Evolutionary conservation across 2,329 filamentous ascomycete genomes (phyloP), one percentile per base, ranked within the genome.

Genomic region (Bipolaris gigantea): DNA sequence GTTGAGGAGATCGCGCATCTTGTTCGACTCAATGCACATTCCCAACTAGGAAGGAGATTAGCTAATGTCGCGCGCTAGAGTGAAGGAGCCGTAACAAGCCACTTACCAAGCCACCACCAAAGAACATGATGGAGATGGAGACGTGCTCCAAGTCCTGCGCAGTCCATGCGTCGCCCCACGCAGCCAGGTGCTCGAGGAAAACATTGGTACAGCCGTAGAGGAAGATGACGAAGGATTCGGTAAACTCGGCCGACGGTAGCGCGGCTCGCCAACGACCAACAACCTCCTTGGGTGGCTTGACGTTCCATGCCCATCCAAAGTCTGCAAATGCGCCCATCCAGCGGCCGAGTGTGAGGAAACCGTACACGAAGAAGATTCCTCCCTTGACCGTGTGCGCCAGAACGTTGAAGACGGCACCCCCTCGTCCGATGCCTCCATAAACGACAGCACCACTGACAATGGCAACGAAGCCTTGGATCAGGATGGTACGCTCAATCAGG

Each of bases 341-440:
- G 51, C 93, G 87, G 27, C 91, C 92, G 4, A 97, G 81, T 0
- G 90, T 96, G 56, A 97, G 77, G 18, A 96, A 76, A 8, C 93
- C 93, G 59, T 95, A 90, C 87, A 90, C 94, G 77, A 97, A 91
- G 79, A 97, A 97, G 50, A 97, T 89, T 3, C 90, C 90, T 41
- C 93, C 93, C 73, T 97, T 97, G 73, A 97, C 86, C 78, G 90
- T 96, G 71, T 97, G 93, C 7, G 93, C 93, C 38, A 97, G 80
- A 2, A 93, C 91, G 63, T 87, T 92, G 79, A 93, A 95, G 53
- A 97, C 79, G 2, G 80, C 80, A 19, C 74, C 73, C 5, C 83
- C 88, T 72, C 88, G 86, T 73, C 94, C 94, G 61, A 97, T 89
- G 25, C 92, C 89, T 23, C 86, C 89, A 67, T 89, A 92, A 0